Evolutionary conservation across 83 land plant species (phyloP).

Genomic region (Picea abies): DNA sequence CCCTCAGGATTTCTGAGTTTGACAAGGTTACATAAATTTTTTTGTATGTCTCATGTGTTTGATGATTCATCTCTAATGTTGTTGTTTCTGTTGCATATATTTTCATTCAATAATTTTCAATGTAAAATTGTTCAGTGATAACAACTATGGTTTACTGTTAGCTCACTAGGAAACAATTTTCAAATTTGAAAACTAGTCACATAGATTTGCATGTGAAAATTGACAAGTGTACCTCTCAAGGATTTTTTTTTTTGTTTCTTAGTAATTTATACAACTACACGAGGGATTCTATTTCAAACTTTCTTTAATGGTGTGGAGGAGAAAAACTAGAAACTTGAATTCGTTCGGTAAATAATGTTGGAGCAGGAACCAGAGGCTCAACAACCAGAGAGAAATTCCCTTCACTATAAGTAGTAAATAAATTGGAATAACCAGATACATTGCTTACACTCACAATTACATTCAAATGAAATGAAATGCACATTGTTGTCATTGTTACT

Average conservation of each 20-base stretch:
- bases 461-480: slow-evolving; percentile 27
- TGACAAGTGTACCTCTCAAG: slow-evolving; percentile 14
- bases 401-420: slow-evolving; percentile 10
- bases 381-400: slow-evolving; percentile 48
- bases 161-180: too few species aligned
- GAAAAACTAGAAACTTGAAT: not conserved
- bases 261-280: not conserved
- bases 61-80: too few species aligned
- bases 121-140: too few species aligned
- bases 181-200: too few species aligned
- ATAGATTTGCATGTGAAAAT: too few species aligned
- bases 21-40: too few species aligned
- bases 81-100: too few species aligned
- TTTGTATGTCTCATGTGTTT: too few species aligned
- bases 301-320: not conserved
- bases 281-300: not conserved
- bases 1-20: too few species aligned
- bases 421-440: slow-evolving; percentile 12
- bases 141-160: too few species aligned
- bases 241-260: slow-evolving; percentile 16
- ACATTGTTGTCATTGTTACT: slow-evolving; percentile 8
- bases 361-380: slow-evolving; percentile 17
- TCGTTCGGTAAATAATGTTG: not conserved
- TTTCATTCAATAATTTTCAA: too few species aligned
- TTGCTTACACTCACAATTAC: slow-evolving; percentile 23